These are phyloP conservation scores for Purshia tridentata DNA, from an alignment of 306 rosid species.

Conservation along the genomic window DNA sequence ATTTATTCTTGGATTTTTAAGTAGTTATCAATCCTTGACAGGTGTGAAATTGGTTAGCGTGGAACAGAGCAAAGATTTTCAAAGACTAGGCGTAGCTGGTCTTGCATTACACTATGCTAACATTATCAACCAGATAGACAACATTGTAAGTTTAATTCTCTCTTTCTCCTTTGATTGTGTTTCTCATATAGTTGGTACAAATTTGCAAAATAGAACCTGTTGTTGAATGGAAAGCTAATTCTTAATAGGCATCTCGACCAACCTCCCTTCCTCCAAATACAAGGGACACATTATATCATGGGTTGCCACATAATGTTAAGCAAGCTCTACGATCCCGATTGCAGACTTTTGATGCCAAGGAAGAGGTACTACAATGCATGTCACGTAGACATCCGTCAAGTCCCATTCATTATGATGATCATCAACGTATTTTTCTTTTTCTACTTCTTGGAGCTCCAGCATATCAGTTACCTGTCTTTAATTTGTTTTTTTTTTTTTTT, in stretches of 20 bases:
- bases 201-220: slow-evolving; percentile 16
- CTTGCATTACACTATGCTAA: slow-evolving; percentile 96
- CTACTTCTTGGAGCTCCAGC: slow-evolving; percentile 12
- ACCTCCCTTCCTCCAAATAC: slow-evolving; percentile 69
- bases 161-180: slow-evolving; percentile 3
- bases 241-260: slow-evolving; percentile 77
- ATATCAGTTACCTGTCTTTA: not conserved
- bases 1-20: not conserved
- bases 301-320: slow-evolving; percentile 71
- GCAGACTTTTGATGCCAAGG: slow-evolving; percentile 45
- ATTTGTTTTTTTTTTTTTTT: not conserved
- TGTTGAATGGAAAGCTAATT: slow-evolving; percentile 9
- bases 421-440: not conserved
- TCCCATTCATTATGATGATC: slow-evolving; percentile 15
- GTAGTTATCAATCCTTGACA: slow-evolving; percentile 40
- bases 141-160: slow-evolving; percentile 56
- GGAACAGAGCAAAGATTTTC: slow-evolving; percentile 39
- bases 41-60: slow-evolving; percentile 24
- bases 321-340: slow-evolving; percentile 65
- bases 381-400: not conserved
- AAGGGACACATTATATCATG: slow-evolving; percentile 76
- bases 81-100: slow-evolving; percentile 79
- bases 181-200: slow-evolving; percentile 14
- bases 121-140: slow-evolving; percentile 72
- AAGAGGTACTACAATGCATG: slow-evolving; percentile 51